A percentile compares a stretch with the other conserved stretches of the same genome.
phyloP scores from a whole-genome alignment of 1,284 basidiomycete species.

The Flammula alnicola region DNA sequence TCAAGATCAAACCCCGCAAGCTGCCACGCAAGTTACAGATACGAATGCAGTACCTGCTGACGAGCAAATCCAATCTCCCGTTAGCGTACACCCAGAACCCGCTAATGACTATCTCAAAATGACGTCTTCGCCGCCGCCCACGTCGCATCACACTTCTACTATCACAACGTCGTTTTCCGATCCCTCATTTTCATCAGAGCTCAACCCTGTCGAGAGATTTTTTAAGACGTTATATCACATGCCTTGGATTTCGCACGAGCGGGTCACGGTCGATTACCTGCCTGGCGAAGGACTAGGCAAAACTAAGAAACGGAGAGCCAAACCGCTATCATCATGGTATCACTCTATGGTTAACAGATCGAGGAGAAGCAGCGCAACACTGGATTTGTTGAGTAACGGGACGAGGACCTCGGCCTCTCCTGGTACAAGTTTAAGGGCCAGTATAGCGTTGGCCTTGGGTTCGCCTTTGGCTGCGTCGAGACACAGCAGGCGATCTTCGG shows the following conservation, averaged over 20 bases:
- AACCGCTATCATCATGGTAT: constrained; percentile 20
- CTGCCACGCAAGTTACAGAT: background rate
- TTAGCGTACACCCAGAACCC: constrained; percentile 21
- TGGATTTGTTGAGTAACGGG: constrained; percentile 29
- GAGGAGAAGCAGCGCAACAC: constrained; percentile 19
- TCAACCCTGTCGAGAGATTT: constrained; percentile 41
- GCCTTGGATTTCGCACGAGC: constrained; percentile 44
- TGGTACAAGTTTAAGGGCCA: constrained; percentile 10
- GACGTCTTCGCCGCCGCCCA: constrained; percentile 25
- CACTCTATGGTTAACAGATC: constrained; percentile 15
- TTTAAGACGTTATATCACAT: constrained; percentile 40
- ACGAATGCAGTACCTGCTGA: constrained; percentile 3
- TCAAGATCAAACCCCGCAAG: too few species aligned
- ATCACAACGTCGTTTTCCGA: constrained; percentile 32
- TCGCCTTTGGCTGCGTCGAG: constrained; percentile 10
- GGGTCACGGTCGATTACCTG: constrained; percentile 43
- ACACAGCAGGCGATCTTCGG: constrained; percentile 14
- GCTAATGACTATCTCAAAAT: constrained; percentile 32
- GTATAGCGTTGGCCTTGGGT: constrained; percentile 13
- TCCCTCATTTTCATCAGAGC: constrained; percentile 42
- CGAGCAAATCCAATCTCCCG: constrained; percentile 18
- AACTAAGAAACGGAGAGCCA: constrained; percentile 10
- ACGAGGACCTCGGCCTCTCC: constrained; percentile 12
- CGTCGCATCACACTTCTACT: constrained; percentile 21
- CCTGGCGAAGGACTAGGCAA: constrained; percentile 30